Percentiles rank a stretch among this genome's conserved stretches.
Evolutionary conservation across 78 protist genomes (phyloP).

Genomic region (Diacronema lutheri): DNA sequence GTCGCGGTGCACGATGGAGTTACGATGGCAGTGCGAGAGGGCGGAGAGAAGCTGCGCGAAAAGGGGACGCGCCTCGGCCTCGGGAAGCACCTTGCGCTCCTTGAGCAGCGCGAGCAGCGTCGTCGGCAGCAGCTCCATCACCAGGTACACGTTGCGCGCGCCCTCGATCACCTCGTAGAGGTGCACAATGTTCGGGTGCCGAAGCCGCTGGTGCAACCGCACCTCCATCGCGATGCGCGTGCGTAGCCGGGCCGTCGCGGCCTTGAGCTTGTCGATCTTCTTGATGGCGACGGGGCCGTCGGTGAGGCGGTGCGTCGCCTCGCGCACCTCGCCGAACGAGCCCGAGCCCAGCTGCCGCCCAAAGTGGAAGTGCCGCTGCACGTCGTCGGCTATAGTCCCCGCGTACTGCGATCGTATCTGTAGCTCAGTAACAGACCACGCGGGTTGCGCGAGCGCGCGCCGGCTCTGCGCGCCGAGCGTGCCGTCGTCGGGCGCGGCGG

Average conservation of each 20-base stretch:
- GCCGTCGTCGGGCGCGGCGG: no score
- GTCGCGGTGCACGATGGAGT: conserved; percentile 49
- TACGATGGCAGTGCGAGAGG: conserved; percentile 22
- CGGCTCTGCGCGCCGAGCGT: no score
- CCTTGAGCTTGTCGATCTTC: no score
- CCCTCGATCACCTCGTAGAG: background rate
- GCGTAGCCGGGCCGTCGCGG: background rate
- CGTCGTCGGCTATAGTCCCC: no score
- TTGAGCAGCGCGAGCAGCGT: background rate
- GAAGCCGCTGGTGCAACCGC: background rate
- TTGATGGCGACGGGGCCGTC: no score
- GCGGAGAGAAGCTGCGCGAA: background rate
- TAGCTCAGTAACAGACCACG: no score
- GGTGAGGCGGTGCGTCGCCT: no score
- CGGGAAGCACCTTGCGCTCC: background rate
- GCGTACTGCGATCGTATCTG: no score
- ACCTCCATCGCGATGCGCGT: background rate
- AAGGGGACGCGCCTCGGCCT: background rate
- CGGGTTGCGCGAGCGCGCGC: no score
- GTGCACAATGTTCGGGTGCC: background rate
- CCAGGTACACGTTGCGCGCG: background rate
- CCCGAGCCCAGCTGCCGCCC: no score
- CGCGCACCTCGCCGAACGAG: no score
- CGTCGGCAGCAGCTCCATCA: background rate
- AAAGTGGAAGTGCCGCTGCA: no score